Base-by-base conservation (phyloP, 805 yeast species). In the Cyberlindnera veronae region DNA sequence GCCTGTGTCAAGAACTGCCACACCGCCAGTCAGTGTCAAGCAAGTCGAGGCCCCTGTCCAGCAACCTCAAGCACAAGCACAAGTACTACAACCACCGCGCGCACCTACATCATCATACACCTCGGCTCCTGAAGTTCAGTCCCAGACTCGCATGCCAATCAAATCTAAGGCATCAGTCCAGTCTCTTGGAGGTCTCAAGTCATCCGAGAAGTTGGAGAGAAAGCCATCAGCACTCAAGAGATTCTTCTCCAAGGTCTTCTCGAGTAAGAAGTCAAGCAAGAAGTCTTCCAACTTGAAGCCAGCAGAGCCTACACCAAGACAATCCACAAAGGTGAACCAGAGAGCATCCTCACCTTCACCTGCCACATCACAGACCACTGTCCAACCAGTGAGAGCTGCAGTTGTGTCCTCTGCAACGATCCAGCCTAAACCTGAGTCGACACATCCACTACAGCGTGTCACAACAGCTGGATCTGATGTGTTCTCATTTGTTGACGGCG, bases 401-500 rank as follows among this genome's bases (percentile, higher is more conserved):
- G 20, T 14, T 4, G 24, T 17, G 12, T 15, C 17, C 15, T 15
- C 29, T 14, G 36, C 11, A 18, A 20, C 27, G 14, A 6, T 24
- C n/a, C 26, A 32, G 11, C 26, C 17, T 15, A 12, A 27, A 22
- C 14, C 17, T 6, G 35, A 22, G 28, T 8, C 12, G n/a, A 23
- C 24, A 5, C 44, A 31, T 15, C 32, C 43, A 28, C 34, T 37
- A 6, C 33, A 32, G 14, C 40, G 46, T 16, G 30, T 38, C 15
- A 34, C 32, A 15, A 34, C 35, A n/a, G 16, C 15, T 5, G 27
- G 18, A 28, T 36, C 44, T 22, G 49, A 46, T 28, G 44, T 32
- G 7, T 56, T 53, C 31, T 56, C 61, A 8, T 56, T 56, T 22
- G 29, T 37, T n/a, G 58, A 53, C 5, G 56, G 48, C 6, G 60